Percentiles rank a stretch among this genome's conserved stretches.
phyloP scores from a whole-genome alignment of 805 yeast genomes.

The Lachancea kluyveri region DNA sequence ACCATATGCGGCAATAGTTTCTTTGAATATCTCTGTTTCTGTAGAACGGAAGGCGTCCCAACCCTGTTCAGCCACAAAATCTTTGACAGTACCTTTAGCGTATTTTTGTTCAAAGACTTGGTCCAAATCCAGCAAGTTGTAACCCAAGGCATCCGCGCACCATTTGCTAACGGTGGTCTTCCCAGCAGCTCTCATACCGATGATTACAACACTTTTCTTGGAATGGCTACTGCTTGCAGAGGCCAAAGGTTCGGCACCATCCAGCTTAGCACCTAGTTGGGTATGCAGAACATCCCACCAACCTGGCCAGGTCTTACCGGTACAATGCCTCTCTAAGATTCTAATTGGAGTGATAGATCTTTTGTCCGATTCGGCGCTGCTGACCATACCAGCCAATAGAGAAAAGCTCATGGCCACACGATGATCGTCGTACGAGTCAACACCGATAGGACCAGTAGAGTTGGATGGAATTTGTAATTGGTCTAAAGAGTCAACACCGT shows the following conservation, averaged over 20 bases:
- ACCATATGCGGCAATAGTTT: slow-evolving; percentile 34
- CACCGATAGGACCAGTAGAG: slow-evolving; percentile 40
- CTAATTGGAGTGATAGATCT: slow-evolving; percentile 39
- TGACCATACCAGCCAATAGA: slow-evolving; percentile 68
- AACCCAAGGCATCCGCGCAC: slow-evolving; percentile 65
- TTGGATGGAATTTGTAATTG: slow-evolving; percentile 51
- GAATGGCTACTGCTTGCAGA: slow-evolving; percentile 6
- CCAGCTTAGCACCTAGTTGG: slow-evolving; percentile 54
- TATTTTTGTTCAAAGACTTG: slow-evolving; percentile 52
- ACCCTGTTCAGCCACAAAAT: slow-evolving; percentile 56
- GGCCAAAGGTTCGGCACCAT: slow-evolving; percentile 58
- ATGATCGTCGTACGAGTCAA: slow-evolving; percentile 87
- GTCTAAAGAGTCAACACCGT: slow-evolving; percentile 51
- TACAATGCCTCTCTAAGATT: slow-evolving; percentile 83
- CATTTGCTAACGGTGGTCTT: slow-evolving; percentile 81
- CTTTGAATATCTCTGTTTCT: slow-evolving; percentile 55
- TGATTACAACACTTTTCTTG: slow-evolving; percentile 54
- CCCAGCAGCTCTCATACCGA: slow-evolving; percentile 99
- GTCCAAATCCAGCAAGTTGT: slow-evolving; percentile 71
- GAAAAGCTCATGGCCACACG: slow-evolving; percentile 98
- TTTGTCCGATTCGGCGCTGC: slow-evolving; percentile 9
- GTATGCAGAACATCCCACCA: slow-evolving; percentile 96
- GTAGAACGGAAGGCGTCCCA: slow-evolving; percentile 82
- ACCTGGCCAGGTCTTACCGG: slow-evolving; percentile 99
- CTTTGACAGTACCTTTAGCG: slow-evolving; percentile 44